Conservation (phyloP, 2,329 filamentous ascomycete genomes). For the Diaporthe eres region DNA sequence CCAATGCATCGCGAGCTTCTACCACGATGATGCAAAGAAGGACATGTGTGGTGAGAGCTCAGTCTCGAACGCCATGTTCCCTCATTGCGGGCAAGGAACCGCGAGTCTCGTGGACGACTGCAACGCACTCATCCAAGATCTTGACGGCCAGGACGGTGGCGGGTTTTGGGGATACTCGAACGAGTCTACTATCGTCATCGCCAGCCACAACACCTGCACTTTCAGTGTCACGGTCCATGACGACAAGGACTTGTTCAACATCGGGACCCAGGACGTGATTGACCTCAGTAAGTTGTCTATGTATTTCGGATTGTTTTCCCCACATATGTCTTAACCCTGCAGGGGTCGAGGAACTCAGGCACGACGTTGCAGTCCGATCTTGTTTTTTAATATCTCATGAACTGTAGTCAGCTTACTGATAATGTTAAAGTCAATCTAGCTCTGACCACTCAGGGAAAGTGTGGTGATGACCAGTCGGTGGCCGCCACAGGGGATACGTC, state of each 20-base stretch:
- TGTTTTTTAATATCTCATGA: neutral
- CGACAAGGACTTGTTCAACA: neutral
- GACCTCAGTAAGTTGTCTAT: neutral
- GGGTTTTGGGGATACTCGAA: neutral
- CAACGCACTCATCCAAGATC: neutral
- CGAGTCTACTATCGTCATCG: neutral
- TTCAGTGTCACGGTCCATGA: neutral
- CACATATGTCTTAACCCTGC: neutral
- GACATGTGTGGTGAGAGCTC: neutral
- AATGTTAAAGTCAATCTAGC: neutral
- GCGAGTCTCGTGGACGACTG: neutral
- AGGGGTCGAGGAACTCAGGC: neutral
- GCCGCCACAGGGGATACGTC: neutral
- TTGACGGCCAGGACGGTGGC: neutral
- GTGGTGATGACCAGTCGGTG: neutral
- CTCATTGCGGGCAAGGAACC: neutral
- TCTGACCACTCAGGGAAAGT: neutral
- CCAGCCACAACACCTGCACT: conserved; percentile 8
- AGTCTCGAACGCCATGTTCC: neutral
- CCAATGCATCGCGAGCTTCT: neutral
- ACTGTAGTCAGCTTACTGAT: neutral
- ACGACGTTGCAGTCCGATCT: neutral
- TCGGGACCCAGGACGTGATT: neutral
- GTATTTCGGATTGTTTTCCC: too few species aligned
- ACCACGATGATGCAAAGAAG: neutral